Evolutionary conservation across 2,329 filamentous ascomycete species (phyloP), one percentile per base, ranked within the genome.

Genomic region (Mycosphaerella sp.): DNA sequence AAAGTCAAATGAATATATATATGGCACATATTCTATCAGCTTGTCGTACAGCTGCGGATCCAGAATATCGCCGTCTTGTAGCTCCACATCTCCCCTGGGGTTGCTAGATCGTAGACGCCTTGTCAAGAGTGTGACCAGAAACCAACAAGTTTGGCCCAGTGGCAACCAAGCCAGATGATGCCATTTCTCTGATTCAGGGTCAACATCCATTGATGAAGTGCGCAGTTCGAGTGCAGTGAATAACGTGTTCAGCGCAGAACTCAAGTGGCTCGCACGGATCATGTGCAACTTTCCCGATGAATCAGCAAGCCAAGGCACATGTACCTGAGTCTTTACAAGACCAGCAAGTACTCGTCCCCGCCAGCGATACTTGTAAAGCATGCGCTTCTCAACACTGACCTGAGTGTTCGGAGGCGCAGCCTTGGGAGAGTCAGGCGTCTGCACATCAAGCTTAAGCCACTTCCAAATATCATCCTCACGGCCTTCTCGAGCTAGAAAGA

Each of bases 391-490:
- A 10, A 14, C 10, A 16, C 16, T 42, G 8, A 8, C 6, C n/a
- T 16, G 14, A 2, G 39, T 30, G 7, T 34, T 21, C 45, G 6
- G 13, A 35, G 41, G 46, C 5, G 25, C 18, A 21, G 14, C 28
- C 41, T 49, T 21, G 6, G 14, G 28, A 16, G 32, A 16, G 25
- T 32, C 52, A n/a, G 49, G 17, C 8, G 47, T 37, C 40, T 28
- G 18, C 17, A 56, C 41, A 44, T 65, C 63, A 10, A 59, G 36
- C 3, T 60, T 46, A 1, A 68, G 34, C 61, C 62, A 65, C 12
- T 63, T 52, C 64, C 64, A 68, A 1, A 68, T 44, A 16, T 56
- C 55, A 8, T 62, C 44, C 30, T 66, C 61, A 6, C 50, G 53
- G 13, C 60, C 59, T 50, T 68, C 66, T 13, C 49, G 48, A 4